Evolutionary conservation across 345 rosid species (phyloP), one percentile per base, ranked within the genome.

Genomic region (Dovyalis caffra): DNA sequence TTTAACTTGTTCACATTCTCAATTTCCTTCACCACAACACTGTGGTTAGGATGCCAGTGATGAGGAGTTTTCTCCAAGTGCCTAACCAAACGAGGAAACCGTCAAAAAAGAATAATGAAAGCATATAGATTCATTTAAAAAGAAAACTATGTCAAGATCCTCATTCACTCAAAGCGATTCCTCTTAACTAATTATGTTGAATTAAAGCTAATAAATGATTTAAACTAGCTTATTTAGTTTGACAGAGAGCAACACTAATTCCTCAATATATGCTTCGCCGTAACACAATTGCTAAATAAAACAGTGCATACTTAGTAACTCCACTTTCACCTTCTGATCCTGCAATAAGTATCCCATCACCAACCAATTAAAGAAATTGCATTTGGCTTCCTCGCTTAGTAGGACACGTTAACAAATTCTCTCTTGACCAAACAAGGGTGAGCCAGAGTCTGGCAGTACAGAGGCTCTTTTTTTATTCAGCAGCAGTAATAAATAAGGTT

Each of bases 21-120:
- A 64, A 79, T 79, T 51, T 79, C 82, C 66, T 74, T 74, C 64
- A 79, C 75, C 12, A 74, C 75, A 74, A 79, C 56, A 43, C 1
- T 74, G 78, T 79, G 82, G 60, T 40, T 74, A 2, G 78, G 67
- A 53, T 79, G 75, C 82, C 82, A 79, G 57, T 79, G 75, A 2
- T 74, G 82, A n/a, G 82, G 28, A 64, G 65, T 79, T 51, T 74
- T 66, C 60, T 74, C 82, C 68, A 79, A 18, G 66, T 47, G 70
- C 71, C 82, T 79, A 57, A 18, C 2, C 64, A 70, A 70, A 38
- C 3, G 60, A 37, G 4, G 0, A 63, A 28, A 2, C 16, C 12
- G 32, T 73, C 12, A 31, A 32, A 73, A 49, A 8, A 64, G n/a
- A 16, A 33, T 5, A 0, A 21, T 23, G 8, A 34, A 34, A 56